Evolutionary conservation across 1,139 yeast species (phyloP).

Genomic region (Nadsonia commutata): DNA sequence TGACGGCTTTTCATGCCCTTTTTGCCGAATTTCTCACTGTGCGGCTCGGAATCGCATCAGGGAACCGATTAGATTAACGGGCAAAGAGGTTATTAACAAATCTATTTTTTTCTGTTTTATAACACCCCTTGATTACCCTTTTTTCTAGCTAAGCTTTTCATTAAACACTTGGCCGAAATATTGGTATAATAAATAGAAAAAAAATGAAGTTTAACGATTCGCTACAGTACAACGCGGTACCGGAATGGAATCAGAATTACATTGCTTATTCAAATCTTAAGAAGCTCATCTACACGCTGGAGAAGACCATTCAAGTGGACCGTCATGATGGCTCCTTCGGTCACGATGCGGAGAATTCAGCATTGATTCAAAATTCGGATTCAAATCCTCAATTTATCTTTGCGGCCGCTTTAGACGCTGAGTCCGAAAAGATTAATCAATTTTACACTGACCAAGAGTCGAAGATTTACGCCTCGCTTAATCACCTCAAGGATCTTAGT

Average conservation of each 20-base stretch:
- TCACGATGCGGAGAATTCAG: conserved; percentile 22
- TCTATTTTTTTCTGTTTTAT: no score
- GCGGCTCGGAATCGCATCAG: no score
- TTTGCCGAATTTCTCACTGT: no score
- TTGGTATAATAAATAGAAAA: no score
- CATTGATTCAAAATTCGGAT: conserved; percentile 21
- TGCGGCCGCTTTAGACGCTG: conserved; percentile 36
- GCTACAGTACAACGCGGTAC: conserved; percentile 64
- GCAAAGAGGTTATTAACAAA: no score
- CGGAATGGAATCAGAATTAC: conserved; percentile 63
- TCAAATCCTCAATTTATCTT: conserved; percentile 39
- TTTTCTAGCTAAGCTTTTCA: no score
- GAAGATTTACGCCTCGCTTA: conserved; percentile 33
- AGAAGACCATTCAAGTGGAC: conserved; percentile 19
- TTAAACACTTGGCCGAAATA: no score
- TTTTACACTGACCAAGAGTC: conserved; percentile 38
- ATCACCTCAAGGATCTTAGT: no score
- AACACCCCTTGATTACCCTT: no score
- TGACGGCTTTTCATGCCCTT: no score
- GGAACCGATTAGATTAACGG: no score
- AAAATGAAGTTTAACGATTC: conserved; percentile 69
- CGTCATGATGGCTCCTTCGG: conserved; percentile 9
- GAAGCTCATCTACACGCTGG: conserved; percentile 40
- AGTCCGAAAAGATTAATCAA: conserved; percentile 39
- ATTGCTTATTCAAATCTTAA: conserved; percentile 52